Conservation (phyloP, 768 basidiomycete genomes). For the Kwoniella sp. region DNA sequence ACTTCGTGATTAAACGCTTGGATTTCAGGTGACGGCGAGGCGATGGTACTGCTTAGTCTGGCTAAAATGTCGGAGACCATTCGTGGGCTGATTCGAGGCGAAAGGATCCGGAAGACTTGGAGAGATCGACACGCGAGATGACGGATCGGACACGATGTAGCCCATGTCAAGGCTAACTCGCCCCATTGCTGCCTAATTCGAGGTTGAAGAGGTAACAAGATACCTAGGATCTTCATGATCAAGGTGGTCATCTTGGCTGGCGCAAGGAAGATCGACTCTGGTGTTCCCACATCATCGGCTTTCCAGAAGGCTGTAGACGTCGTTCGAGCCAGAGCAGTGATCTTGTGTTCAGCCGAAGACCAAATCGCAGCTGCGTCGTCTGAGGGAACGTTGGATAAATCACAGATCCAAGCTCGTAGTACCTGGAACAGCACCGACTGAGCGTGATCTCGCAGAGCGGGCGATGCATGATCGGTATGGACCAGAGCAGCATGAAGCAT, state of each 20-base stretch:
- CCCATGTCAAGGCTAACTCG: slow-evolving; percentile 76
- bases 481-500: slow-evolving; percentile 78
- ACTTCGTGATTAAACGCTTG: slow-evolving; percentile 83
- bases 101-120: slow-evolving; percentile 81
- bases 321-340: slow-evolving; percentile 33
- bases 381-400: slow-evolving; percentile 32
- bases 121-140: slow-evolving; percentile 83
- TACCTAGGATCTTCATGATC: slow-evolving; percentile 66
- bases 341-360: slow-evolving; percentile 36
- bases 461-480: slow-evolving; percentile 75
- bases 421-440: slow-evolving; percentile 82
- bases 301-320: slow-evolving; percentile 48
- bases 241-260: slow-evolving; percentile 58
- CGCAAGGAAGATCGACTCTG: slow-evolving; percentile 42
- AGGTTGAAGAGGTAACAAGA: slow-evolving; percentile 71
- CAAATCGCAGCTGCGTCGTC: slow-evolving; percentile 36
- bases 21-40: slow-evolving; percentile 72
- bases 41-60: slow-evolving; percentile 79
- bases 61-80: slow-evolving; percentile 79
- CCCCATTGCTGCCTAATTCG: slow-evolving; percentile 76
- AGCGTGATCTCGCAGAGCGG: slow-evolving; percentile 70
- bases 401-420: slow-evolving; percentile 70
- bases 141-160: slow-evolving; percentile 82
- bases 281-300: slow-evolving; percentile 29
- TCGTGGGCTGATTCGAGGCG: slow-evolving; percentile 68